Base-by-base conservation (phyloP, 768 basidiomycete genomes). In the Mycena alexandri region DNA sequence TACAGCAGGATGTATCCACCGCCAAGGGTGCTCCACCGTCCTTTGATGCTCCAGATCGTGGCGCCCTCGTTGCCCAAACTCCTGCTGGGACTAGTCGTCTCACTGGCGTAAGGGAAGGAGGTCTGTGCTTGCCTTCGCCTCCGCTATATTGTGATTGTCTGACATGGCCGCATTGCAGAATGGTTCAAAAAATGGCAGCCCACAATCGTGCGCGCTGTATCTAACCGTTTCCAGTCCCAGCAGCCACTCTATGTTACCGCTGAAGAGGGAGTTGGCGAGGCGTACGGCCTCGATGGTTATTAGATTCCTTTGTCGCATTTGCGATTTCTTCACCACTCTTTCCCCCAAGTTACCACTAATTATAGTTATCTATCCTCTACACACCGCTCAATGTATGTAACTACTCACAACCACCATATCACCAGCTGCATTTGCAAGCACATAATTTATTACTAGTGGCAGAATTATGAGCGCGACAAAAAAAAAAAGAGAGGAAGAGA, bases 161-260 rank as follows among this genome's bases (percentile, higher is more conserved):
- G 34, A 63, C 36, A 29, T 13, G 3, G 17, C 29, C 29, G 29
- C 29, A 29, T 21, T 25, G 16, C 42, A 71, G 86, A 90, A 68
- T 96, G 93, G 93, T 91, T 94, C 75, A 85, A 83, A 75, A 81
- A 81, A 59, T 95, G 94, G 93, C 91, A 94, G 73, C 82, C 81
- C 25, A 82, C 87, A 1, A 93, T 96, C 60, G 81, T 80, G 47
- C 83, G 86, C 24, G 88, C 87, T 0, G 92, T 94, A 2, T 67
- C 79, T 6, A 77, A 75, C 58, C 79, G 81, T 21, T 79, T 85
- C 69, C 82, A 81, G 55, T 84, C 85, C 5, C 75, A 79, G 10
- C 77, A 75, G 17, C 80, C 78, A 1, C 73, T 79, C 19, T 75
- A 76, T 46, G 72, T 60, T 46, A 72, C 65, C 19, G 71, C 47